Evolutionary conservation across 208 protist genomes (phyloP).

Genomic region (Acanthamoeba castellanii): DNA sequence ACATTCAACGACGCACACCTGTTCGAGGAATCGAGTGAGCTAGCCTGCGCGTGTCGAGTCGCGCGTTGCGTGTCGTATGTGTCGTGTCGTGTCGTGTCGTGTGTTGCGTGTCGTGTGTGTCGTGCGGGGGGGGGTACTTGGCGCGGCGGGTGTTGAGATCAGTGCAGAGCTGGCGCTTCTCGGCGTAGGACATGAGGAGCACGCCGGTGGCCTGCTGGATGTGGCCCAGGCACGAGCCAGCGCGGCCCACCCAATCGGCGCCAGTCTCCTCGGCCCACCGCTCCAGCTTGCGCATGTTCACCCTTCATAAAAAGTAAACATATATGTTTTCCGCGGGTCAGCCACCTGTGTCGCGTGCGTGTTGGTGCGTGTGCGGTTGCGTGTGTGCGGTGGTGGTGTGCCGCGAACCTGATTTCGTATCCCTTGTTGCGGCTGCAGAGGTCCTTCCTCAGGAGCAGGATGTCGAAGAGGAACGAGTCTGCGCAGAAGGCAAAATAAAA

Average conservation of each 20-base stretch:
- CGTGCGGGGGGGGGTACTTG: not conserved
- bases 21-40: not conserved
- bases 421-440: conserved; percentile 61
- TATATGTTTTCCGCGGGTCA: no score
- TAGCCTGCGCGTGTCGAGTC: not conserved
- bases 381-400: no score
- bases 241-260: conserved; percentile 46
- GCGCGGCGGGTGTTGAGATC: not conserved
- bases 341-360: no score
- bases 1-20: conserved; percentile 64
- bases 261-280: conserved; percentile 64
- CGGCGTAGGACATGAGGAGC: conserved; percentile 39
- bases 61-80: no score
- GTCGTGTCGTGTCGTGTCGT: not conserved
- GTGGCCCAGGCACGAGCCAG: not conserved
- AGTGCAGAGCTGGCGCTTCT: conserved; percentile 49
- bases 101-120: no score
- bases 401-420: conserved; percentile 21
- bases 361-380: no score
- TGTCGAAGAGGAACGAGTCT: conserved; percentile 68
- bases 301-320: not conserved
- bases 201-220: conserved; percentile 55
- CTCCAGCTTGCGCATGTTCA: conserved; percentile 66
- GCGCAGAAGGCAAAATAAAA: not conserved
- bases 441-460: conserved; percentile 62